Evolutionary conservation across 805 yeast species (phyloP), one percentile per base, ranked within the genome.

Genomic region (Kazachstania taianensis): DNA sequence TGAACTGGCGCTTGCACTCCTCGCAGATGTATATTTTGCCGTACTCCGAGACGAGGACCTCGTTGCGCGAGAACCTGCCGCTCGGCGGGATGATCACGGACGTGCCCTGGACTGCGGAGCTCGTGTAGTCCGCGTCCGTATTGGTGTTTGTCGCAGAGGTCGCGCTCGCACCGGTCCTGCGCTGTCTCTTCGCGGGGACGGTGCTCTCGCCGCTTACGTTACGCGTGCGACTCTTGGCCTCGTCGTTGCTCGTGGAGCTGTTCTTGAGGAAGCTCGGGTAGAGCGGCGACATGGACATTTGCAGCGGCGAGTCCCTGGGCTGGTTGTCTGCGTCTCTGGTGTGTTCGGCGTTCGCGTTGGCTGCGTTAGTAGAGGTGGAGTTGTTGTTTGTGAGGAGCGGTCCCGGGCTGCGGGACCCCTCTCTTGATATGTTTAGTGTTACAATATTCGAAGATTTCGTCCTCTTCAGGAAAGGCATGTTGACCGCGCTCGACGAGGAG

Each of bases 1-100:
- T 55, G 34, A 59, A 59, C 37, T 57, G 58, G 31, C 62, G 48
- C 22, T 50, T 50, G 45, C 63, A 59, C 34, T 53, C 60, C 38
- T 53, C 57, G 34, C 63, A 59, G 17, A 56, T 50, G 32, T 59
- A 59, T 18, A 55, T 50, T 41, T 57, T 59, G 10, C 62, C 62
- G 32, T 49, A 51, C 26, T 56, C 58, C 5, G 59, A 53, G 9
- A 54, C 44, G 15, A 59, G 43, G 10, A 58, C 46, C 36, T 59
- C 63, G 7, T 50, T 52, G 4, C 53, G 45, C 3, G 53, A 41
- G 24, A 59, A 53, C 29, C 54, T 57, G 9, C 52, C 45, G 17
- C 43, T 51, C 25, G 52, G 51, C 23, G 42, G 39, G 22, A 36
- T 39, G 7, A 41, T 36, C 2, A 41, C 28, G 2, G 40, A 33